These are phyloP conservation scores for Neofusicoccum parvum DNA, from an alignment of 2,329 filamentous ascomycete genomes.

Conservation along the genomic window DNA sequence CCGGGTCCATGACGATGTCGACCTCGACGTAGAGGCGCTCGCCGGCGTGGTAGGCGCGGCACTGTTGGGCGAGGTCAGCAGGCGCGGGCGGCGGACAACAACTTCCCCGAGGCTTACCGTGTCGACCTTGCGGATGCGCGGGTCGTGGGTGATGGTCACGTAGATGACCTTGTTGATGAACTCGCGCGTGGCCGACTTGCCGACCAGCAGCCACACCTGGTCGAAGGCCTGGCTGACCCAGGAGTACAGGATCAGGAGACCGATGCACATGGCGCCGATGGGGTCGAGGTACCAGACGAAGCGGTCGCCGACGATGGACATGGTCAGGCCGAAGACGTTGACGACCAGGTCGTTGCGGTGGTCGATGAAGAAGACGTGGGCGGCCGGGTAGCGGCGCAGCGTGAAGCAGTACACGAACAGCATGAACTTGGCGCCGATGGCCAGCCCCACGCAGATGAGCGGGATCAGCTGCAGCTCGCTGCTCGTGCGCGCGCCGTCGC, in stretches of 20 bases:
- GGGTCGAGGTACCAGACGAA: constrained; percentile 64
- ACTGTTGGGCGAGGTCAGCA: constrained; percentile 34
- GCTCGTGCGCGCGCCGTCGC: constrained; percentile 44
- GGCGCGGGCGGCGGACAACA: no score
- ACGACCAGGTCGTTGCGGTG: constrained; percentile 61
- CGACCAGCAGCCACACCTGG: constrained; percentile 63
- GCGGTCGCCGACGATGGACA: constrained; percentile 57
- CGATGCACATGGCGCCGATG: constrained; percentile 62
- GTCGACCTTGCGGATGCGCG: constrained; percentile 59
- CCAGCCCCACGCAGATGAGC: constrained; percentile 56
- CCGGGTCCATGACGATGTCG: constrained; percentile 62
- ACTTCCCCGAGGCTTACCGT: constrained; percentile 39
- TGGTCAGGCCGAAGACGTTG: constrained; percentile 58
- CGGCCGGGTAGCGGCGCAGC: constrained; percentile 57
- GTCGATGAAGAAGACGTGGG: constrained; percentile 60
- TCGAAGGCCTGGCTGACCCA: constrained; percentile 64
- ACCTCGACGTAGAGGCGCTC: constrained; percentile 65
- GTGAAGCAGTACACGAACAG: constrained; percentile 59
- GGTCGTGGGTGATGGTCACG: constrained; percentile 57
- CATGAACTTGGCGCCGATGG: constrained; percentile 55
- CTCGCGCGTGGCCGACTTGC: constrained; percentile 61
- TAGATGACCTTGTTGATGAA: constrained; percentile 61
- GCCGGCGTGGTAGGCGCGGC: constrained; percentile 63
- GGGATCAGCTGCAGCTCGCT: constrained; percentile 57
- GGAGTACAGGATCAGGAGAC: constrained; percentile 62